Conservation (phyloP, 2,329 filamentous ascomycete species). For the Ustulina deusta region DNA sequence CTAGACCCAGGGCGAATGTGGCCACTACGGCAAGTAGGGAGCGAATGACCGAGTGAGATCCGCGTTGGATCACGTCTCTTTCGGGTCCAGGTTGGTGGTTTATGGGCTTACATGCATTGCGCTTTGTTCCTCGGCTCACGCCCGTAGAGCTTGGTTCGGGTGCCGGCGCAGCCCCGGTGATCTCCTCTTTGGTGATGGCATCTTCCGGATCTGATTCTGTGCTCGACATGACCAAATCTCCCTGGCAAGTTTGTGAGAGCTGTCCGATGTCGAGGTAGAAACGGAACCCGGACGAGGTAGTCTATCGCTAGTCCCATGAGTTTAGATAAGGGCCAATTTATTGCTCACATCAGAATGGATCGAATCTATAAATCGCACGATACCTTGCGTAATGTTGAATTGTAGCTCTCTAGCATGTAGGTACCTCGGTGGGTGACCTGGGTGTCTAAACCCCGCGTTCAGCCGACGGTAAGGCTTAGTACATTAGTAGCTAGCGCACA, state of each 20-base stretch:
- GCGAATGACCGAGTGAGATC: not conserved
- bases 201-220: slow-evolving; percentile 51
- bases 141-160: slow-evolving; percentile 41
- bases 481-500: not conserved
- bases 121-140: slow-evolving; percentile 45
- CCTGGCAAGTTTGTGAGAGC: not conserved
- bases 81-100: not conserved
- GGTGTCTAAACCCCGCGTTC: slow-evolving; percentile 6
- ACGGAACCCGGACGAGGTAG: not conserved
- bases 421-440: too few species aligned
- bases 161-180: slow-evolving; percentile 51
- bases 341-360: slow-evolving; percentile 7
- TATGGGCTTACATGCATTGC: slow-evolving; percentile 57
- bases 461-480: not conserved
- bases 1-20: not conserved
- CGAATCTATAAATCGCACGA: not conserved
- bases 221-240: slow-evolving; percentile 38
- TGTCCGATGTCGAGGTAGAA: not conserved
- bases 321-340: not conserved
- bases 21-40: not conserved
- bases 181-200: slow-evolving; percentile 57
- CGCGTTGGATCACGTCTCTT: too few species aligned
- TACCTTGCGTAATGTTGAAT: too few species aligned
- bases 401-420: not conserved
- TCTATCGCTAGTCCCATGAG: not conserved